Percentiles rank a stretch among this genome's conserved stretches.
Evolutionary conservation across 2,329 filamentous ascomycete species (phyloP).

Genomic region (Neurospora crassa): DNA sequence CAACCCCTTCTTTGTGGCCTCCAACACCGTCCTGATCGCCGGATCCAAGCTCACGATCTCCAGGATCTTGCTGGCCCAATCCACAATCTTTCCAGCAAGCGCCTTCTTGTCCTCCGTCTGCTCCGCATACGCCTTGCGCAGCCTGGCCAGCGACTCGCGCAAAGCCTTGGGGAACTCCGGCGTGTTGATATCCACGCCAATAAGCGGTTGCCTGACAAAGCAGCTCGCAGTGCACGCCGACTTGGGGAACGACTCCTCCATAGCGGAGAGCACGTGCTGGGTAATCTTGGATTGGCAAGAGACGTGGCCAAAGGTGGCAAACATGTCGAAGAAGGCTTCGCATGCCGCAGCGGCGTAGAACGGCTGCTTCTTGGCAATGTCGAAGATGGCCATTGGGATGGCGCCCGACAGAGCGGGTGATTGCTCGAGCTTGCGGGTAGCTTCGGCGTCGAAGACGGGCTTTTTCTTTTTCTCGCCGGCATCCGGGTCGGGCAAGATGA

Average conservation of each 20-base stretch:
- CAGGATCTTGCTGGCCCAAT: slow-evolving; percentile 47
- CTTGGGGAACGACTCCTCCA: slow-evolving; percentile 50
- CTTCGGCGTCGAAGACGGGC: slow-evolving; percentile 38
- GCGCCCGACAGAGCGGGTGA: slow-evolving; percentile 87
- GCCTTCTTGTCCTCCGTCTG: slow-evolving; percentile 36
- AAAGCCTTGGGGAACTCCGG: slow-evolving; percentile 66
- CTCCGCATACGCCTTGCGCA: slow-evolving; percentile 41
- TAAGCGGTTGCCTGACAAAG: slow-evolving; percentile 59
- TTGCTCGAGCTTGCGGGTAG: slow-evolving; percentile 46
- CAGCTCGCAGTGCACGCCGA: slow-evolving; percentile 59
- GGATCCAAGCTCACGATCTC: slow-evolving; percentile 41
- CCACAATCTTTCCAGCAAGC: slow-evolving; percentile 38
- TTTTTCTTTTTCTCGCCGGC: slow-evolving; percentile 24
- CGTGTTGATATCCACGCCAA: slow-evolving; percentile 53
- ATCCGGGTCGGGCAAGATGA: slow-evolving; percentile 36
- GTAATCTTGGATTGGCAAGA: slow-evolving; percentile 57
- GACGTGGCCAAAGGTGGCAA: slow-evolving; percentile 58
- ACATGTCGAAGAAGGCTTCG: slow-evolving; percentile 71
- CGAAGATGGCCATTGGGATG: slow-evolving; percentile 86
- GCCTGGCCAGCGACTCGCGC: slow-evolving; percentile 49
- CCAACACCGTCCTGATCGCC: slow-evolving; percentile 45
- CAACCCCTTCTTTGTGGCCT: slow-evolving; percentile 36
- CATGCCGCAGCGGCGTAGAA: slow-evolving; percentile 57
- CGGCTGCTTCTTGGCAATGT: slow-evolving; percentile 71
- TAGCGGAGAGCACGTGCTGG: slow-evolving; percentile 59